phyloP scores from a whole-genome alignment of 805 yeast species.

The Cyberlindnera xishuangbannaensis region DNA sequence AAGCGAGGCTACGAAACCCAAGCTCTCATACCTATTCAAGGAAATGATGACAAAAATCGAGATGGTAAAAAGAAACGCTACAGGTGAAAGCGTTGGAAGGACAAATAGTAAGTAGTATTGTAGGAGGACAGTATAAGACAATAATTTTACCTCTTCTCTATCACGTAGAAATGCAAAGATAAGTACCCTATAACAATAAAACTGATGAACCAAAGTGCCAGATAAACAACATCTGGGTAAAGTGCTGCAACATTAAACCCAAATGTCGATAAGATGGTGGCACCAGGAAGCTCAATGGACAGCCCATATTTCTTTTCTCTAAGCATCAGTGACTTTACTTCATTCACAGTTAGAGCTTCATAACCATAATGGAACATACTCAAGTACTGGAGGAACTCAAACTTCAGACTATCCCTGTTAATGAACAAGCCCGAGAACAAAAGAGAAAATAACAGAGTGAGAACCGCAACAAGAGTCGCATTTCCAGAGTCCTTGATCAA shows the following conservation, averaged over 20 bases:
- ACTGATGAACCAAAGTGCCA: slow-evolving; percentile 49
- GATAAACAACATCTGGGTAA: slow-evolving; percentile 54
- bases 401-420: slow-evolving; percentile 62
- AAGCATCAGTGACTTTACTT: slow-evolving; percentile 78
- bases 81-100: no score
- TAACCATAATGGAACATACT: slow-evolving; percentile 95
- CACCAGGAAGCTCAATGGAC: slow-evolving; percentile 95
- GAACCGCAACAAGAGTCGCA: slow-evolving; percentile 82
- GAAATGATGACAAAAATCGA: background rate
- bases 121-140: background rate
- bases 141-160: slow-evolving; percentile 48
- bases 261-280: slow-evolving; percentile 90
- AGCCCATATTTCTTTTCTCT: slow-evolving; percentile 88
- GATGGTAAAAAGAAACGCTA: no score
- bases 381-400: slow-evolving; percentile 72
- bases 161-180: slow-evolving; percentile 64
- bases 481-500: slow-evolving; percentile 85
- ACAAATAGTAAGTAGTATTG: no score
- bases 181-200: slow-evolving; percentile 69
- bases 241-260: slow-evolving; percentile 85
- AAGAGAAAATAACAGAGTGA: slow-evolving; percentile 76
- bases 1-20: background rate
- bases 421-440: slow-evolving; percentile 92
- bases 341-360: slow-evolving; percentile 88
- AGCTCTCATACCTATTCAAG: background rate